These are phyloP conservation scores for Didymella sp. DNA, from an alignment of 2,329 filamentous ascomycete species.

Conservation along the genomic window DNA sequence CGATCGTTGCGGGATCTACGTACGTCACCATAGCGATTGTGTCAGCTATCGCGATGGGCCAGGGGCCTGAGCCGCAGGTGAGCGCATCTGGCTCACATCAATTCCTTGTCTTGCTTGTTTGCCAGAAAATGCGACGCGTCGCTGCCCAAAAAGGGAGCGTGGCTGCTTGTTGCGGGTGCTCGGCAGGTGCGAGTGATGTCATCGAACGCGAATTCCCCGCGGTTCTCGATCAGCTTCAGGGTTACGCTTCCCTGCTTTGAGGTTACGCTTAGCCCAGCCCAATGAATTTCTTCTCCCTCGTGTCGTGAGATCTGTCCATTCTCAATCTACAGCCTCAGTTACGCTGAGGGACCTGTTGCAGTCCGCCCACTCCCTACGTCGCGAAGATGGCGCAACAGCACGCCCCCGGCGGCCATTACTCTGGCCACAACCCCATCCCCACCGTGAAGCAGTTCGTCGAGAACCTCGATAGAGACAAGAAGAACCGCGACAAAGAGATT, in stretches of 20 bases:
- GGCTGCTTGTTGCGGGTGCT: slow-evolving; percentile 13
- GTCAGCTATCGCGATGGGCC: slow-evolving; percentile 14
- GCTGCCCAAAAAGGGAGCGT: not conserved
- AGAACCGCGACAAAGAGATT: slow-evolving; percentile 73
- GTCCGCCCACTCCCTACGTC: not conserved
- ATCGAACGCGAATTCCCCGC: slow-evolving; percentile 16
- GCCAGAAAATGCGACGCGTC: slow-evolving; percentile 1
- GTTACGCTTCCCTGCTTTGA: slow-evolving; percentile 19
- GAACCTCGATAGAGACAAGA: slow-evolving; percentile 79
- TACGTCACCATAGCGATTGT: slow-evolving; percentile 29
- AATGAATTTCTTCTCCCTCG: not conserved
- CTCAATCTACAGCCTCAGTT: slow-evolving; percentile 21
- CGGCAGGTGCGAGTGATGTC: slow-evolving; percentile 23
- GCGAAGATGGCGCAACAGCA: slow-evolving; percentile 54
- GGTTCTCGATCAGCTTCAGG: slow-evolving; percentile 13
- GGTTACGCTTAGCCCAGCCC: slow-evolving; percentile 9
- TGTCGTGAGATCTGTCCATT: not conserved
- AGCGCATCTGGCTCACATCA: slow-evolving; percentile 6
- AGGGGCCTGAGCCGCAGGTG: slow-evolving; percentile 11
- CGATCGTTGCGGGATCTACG: slow-evolving; percentile 18
- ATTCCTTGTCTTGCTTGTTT: slow-evolving; percentile 3
- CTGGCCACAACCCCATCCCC: slow-evolving; percentile 81
- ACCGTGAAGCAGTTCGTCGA: slow-evolving; percentile 86
- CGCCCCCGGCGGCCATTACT: slow-evolving; percentile 74
- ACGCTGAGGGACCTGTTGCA: slow-evolving; percentile 11